phyloP scores from a whole-genome alignment of 192 early-diverging fungal genomes.

The Mortierella antarctica region DNA sequence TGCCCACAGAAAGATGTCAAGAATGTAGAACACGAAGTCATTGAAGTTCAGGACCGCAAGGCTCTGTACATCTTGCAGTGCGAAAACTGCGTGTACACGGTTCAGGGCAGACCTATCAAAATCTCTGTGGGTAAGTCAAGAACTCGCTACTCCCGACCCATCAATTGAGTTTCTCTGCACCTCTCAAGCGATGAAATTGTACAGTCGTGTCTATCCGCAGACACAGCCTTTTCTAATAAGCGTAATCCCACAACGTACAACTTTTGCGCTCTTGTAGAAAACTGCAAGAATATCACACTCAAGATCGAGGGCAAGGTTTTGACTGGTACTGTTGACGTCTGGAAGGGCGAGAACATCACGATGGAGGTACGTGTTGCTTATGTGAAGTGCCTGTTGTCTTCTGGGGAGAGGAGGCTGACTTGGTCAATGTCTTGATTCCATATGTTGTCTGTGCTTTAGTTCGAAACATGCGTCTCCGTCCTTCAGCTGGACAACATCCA shows the following conservation, averaged over 20 bases:
- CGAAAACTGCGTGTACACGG: conserved; percentile 41
- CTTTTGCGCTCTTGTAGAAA: conserved; percentile 9
- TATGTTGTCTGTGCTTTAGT: conserved; percentile 2
- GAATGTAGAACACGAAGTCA: conserved; percentile 2
- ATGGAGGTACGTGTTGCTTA: conserved; percentile 24
- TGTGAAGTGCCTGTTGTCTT: neutral
- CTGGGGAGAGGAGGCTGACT: neutral
- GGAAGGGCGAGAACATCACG: conserved; percentile 36
- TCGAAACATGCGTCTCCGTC: conserved; percentile 19
- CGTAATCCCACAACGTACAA: neutral
- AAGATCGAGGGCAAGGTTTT: conserved; percentile 45
- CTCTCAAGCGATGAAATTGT: neutral
- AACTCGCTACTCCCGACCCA: too few relatives aligned
- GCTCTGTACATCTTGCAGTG: conserved; percentile 41
- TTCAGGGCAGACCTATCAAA: conserved; percentile 44
- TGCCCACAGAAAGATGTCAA: conserved; percentile 21
- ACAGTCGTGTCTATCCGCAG: neutral
- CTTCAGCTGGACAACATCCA: conserved; percentile 39
- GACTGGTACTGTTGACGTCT: conserved; percentile 43
- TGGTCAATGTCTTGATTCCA: neutral
- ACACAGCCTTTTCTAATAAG: neutral
- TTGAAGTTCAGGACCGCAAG: conserved; percentile 39
- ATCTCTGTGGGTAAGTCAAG: conserved; percentile 32
- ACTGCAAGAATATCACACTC: conserved; percentile 42
- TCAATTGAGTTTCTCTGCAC: too few relatives aligned